Evolutionary conservation across 78 protist genomes (phyloP).

Genomic region (Guillardia theta): DNA sequence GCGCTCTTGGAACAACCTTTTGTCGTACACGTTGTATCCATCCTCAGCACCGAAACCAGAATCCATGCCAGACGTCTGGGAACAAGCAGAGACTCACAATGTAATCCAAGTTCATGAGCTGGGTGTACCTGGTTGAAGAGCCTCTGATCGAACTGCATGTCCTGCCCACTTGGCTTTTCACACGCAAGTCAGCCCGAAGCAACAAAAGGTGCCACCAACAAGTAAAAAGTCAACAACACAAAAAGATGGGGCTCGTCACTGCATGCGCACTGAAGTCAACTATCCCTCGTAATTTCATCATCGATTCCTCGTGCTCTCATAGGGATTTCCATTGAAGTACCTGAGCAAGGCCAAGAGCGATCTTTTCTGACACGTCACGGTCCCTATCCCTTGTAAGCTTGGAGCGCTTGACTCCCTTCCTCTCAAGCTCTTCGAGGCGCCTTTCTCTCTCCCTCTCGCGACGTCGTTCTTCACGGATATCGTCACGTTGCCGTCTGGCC

Average conservation of each 20-base stretch:
- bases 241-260: too few species aligned
- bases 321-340: conserved; percentile 57
- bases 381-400: conserved; percentile 66
- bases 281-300: too few species aligned
- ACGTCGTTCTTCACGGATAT: conserved; percentile 39
- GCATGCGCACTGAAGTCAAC: too few species aligned
- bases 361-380: conserved; percentile 86
- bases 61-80: conserved; percentile 12
- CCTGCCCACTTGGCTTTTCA: too few species aligned
- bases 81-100: too few species aligned
- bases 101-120: too few species aligned
- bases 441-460: conserved; percentile 55
- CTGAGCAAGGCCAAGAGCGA: conserved; percentile 84
- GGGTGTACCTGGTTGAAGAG: conserved; percentile 93
- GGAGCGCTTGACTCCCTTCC: conserved; percentile 47
- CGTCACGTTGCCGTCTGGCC: conserved; percentile 43
- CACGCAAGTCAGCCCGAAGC: too few species aligned
- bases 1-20: conserved; percentile 53
- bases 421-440: conserved; percentile 50
- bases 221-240: too few species aligned
- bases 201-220: too few species aligned
- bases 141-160: conserved; percentile 80
- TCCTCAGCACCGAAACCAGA: background rate
- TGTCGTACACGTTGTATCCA: conserved; percentile 56
- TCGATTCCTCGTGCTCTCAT: too few species aligned